Evolutionary conservation across 495 filamentous ascomycete species (phyloP), one percentile per base, ranked within the genome.

Genomic region (Talaromyces nanjingensis): DNA sequence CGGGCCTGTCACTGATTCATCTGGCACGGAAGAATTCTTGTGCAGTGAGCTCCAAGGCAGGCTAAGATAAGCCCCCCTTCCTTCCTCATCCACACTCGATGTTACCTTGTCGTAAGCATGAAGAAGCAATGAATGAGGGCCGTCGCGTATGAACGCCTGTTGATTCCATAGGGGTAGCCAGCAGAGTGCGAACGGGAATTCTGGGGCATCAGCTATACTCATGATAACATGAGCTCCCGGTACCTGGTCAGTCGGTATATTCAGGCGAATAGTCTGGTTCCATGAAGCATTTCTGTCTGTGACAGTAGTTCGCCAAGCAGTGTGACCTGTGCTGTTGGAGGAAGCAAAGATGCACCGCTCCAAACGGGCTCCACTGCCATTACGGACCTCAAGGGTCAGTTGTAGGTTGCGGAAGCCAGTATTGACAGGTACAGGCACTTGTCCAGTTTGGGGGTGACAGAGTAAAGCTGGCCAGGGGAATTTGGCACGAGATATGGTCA

Each of bases 131-230:
- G 84, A 85, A 73, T 98, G 96, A 49, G 84, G 75, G 0, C 92
- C 94, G 71, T 99, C 93, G 59, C 87, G 83, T 53, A 97, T 84
- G 70, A 99, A 98, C 3, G 96, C 93, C 60, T 92, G 88, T 6
- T 91, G 85, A 37, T 91, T 88, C 96, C 96, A 98, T 0, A 99
- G 79, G 1, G 96, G 94, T 82, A 99, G 87, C 84, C 92, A 93
- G 12, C 89, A 88, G 39, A 97, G 81, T 16, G 94, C 93, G 70
- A 97, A 96, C 0, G 94, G 91, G 49, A 89, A 88, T 58, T 87
- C 86, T 0, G 92, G 91, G 22, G 90, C 84, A 74, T 96, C 90
- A 3, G 91, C 87, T 49, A 99, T 73, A 62, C 88, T 90, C 85
- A 98, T 90, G 22, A 96, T 90, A 29, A 98, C 79, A 75, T 99